Evolutionary conservation across 2,329 filamentous ascomycete species (phyloP).

Genomic region (Tolypocladium ovalisporum): DNA sequence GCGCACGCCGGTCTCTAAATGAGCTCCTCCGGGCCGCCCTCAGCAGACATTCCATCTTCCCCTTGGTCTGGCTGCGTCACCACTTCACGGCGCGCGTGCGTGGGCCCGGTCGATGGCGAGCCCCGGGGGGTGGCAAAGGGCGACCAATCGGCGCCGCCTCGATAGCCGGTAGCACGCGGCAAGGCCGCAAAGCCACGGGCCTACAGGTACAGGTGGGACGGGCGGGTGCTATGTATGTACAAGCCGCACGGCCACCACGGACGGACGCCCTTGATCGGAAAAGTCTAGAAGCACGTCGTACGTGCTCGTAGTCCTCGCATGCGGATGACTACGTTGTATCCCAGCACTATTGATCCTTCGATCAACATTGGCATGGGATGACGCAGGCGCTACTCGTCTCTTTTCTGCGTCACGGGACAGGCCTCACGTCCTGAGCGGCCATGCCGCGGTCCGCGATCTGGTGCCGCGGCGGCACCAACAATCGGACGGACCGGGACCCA

Average conservation of each 20-base stretch:
- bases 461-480: background rate
- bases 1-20: background rate
- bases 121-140: background rate
- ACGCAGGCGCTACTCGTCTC: background rate
- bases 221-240: too few species aligned
- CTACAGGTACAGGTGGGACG: background rate
- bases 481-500: background rate
- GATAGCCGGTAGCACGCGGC: background rate
- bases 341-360: background rate
- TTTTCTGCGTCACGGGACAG: background rate
- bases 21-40: background rate
- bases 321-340: background rate
- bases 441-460: background rate
- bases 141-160: background rate
- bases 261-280: background rate
- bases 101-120: background rate
- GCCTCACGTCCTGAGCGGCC: background rate
- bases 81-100: too few species aligned
- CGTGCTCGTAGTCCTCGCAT: background rate
- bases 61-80: background rate
- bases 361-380: too few species aligned
- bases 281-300: background rate
- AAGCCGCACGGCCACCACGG: background rate
- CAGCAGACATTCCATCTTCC: background rate
- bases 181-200: background rate